Base-by-base conservation (phyloP, 2,329 filamentous ascomycete species). In the Myriosclerotinia duriaeana region DNA sequence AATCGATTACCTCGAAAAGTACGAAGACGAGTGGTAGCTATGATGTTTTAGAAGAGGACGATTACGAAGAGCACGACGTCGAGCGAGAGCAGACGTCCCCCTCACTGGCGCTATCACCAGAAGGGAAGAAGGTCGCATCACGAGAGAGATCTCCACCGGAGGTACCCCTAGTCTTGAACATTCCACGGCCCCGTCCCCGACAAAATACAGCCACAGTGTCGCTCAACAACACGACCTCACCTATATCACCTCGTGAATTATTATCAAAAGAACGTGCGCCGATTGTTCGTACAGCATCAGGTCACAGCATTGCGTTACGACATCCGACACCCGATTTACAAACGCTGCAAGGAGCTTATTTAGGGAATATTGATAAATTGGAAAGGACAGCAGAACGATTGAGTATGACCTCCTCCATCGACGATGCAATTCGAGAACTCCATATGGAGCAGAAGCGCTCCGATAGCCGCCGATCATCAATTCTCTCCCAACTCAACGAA, bases 381-480 rank as follows among this genome's bases (percentile, higher is more conserved):
- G 90, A 94, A 78, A 87, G 89, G 71, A 89, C 87, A 14, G 90
- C 90, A 59, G 90, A 93, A 78, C 84, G 87, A 70, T 81, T 93
- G 77, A 91, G 89, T 72, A 88, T 87, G 66, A 83, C 83, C 56
- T 90, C 88, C 69, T 91, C 90, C 69, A 90, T 93, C 74, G 89
- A 90, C 73, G 86, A 90, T 79, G 89, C 91, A 72, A 93, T 93
- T 72, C 85, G 89, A 67, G 86, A 89, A 74, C 81, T 92, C 71
- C 87, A 91, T 77, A 81, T 86, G 68, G 87, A 91, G 77, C 80
- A 90, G 74, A 91, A 91, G 78, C 84, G 86, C 71, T 85, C 82
- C 74, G 89, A 90, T 74, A 91, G 87, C 74, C 83, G 85, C 69
- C 83, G 84, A 67, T 89, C 87, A 2, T 89, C 87, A 11, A 80